These are phyloP conservation scores for Populus tomentosa DNA, from an alignment of 441 rosid genomes.

Conservation along the genomic window DNA sequence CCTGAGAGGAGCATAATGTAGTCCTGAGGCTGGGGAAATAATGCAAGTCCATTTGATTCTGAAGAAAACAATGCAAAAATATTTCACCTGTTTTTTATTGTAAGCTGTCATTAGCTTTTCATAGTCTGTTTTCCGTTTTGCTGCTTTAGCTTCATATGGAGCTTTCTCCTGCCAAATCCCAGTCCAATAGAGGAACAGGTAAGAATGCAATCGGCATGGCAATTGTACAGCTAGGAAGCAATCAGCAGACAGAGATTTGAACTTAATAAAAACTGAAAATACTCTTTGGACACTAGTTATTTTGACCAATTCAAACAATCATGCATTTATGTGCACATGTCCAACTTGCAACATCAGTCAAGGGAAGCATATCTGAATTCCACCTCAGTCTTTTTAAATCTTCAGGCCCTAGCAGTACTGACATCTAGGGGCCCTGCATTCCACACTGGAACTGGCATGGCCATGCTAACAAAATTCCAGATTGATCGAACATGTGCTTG, in stretches of 20 bases:
- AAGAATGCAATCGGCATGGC: not conserved
- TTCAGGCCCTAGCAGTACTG: not conserved
- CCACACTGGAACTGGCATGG: not conserved
- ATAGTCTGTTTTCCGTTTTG: slow-evolving; percentile 72
- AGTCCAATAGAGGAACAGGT: not conserved
- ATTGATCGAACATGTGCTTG: not conserved
- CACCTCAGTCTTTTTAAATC: not conserved
- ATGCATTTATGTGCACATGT: not conserved
- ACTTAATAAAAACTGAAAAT: not conserved
- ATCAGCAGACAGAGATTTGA: not conserved
- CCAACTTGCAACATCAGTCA: not conserved
- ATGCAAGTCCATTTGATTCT: not conserved
- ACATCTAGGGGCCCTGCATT: not conserved
- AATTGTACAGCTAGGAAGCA: slow-evolving; percentile 8
- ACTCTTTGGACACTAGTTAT: not conserved
- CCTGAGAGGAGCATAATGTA: not conserved
- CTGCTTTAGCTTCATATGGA: slow-evolving; percentile 79
- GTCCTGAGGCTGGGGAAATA: not conserved
- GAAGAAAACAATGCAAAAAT: not conserved
- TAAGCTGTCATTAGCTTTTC: slow-evolving; percentile 80
- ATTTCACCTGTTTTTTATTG: slow-evolving; percentile 64
- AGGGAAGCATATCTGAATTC: not conserved
- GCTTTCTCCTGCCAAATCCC: slow-evolving; percentile 63
- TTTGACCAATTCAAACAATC: not conserved
- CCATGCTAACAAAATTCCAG: not conserved